Base-by-base conservation (phyloP, 495 filamentous ascomycete genomes). In the Neurospora sp. region DNA sequence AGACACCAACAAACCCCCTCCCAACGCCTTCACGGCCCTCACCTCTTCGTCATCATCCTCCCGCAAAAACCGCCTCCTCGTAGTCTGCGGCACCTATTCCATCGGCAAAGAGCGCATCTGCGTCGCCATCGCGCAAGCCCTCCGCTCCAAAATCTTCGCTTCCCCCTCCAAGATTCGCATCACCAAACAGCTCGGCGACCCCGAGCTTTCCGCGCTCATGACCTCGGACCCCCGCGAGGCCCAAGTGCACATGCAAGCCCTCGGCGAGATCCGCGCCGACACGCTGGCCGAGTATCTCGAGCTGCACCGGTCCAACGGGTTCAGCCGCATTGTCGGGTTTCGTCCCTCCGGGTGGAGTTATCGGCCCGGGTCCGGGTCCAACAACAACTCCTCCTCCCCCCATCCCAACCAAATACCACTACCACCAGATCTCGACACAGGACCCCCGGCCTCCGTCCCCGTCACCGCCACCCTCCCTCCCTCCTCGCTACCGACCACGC, bases 51-150 rank as follows among this genome's bases (percentile, higher is more conserved):
- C 39, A 3, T 37, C 74, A 3, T 37, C 74, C 11, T 5, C 44
- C 66, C 18, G 69, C 73, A 69, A 70, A 38, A 77, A 80, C 60
- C 90, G 93, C 27, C 87, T 99, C 9, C 87, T 99, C 2, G 92
- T 99, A 23, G 89, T 99, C 10, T 94, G 97, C 75, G 96, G 96
- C 72, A 99, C 96, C 3, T 99, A 99, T 84, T 93, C 90, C 74
- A 99, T 99, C 76, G 96, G 96, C 81, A 99, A 99, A 84, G 96
- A 99, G 81, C 91, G 94, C 72, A 93, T 99, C 77, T 98, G 96
- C 81, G 82, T 96, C 23, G 95, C 93, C 72, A 96, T 98, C 74
- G 96, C 96, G 9, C 86, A 89, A 73, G 95, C 96, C 4, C 89
- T 99, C 11, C 85, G 90, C 62, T 92, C 91, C 78, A 97, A 97